Conservation (phyloP, 2,329 filamentous ascomycete genomes). For the Calonectria ilicicola region DNA sequence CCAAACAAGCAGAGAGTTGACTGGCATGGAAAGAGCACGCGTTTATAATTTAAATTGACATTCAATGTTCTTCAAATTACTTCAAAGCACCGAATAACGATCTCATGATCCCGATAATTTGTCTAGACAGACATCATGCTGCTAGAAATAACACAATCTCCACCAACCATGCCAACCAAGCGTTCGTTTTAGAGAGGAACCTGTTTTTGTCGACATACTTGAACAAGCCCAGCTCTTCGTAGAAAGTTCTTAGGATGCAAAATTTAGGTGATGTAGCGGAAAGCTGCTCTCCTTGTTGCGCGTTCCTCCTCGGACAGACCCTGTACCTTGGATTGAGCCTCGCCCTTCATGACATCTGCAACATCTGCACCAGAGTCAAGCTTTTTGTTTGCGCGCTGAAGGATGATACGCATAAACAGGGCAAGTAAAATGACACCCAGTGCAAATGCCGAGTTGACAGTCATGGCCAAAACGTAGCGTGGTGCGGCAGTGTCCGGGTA, state of each 20-base stretch:
- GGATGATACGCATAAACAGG: conserved; percentile 8
- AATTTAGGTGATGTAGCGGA: conserved; percentile 11
- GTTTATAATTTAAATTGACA: too few species aligned
- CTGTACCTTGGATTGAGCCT: conserved; percentile 13
- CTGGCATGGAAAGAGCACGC: too few species aligned
- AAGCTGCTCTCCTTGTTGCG: conserved; percentile 11
- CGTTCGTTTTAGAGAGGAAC: too few species aligned
- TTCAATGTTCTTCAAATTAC: too few species aligned
- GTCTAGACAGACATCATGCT: too few species aligned
- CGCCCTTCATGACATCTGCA: conserved; percentile 22
- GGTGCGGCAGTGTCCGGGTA: conserved; percentile 13
- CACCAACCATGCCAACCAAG: too few species aligned
- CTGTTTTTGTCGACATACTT: too few species aligned
- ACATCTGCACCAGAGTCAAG: conserved; percentile 19
- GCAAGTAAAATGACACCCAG: conserved; percentile 11
- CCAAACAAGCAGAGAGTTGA: conserved; percentile 18
- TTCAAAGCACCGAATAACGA: too few species aligned
- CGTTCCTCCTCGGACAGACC: conserved; percentile 17
- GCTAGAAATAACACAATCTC: too few species aligned
- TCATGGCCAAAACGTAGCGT: conserved; percentile 20
- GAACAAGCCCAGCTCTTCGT: too few species aligned
- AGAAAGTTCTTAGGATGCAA: background rate
- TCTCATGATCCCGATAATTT: too few species aligned
- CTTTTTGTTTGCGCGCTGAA: conserved; percentile 22
- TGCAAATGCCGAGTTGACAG: conserved; percentile 22